Evolutionary conservation across 2,329 filamentous ascomycete genomes (phyloP).

Genomic region (Biscogniauxia sp.): DNA sequence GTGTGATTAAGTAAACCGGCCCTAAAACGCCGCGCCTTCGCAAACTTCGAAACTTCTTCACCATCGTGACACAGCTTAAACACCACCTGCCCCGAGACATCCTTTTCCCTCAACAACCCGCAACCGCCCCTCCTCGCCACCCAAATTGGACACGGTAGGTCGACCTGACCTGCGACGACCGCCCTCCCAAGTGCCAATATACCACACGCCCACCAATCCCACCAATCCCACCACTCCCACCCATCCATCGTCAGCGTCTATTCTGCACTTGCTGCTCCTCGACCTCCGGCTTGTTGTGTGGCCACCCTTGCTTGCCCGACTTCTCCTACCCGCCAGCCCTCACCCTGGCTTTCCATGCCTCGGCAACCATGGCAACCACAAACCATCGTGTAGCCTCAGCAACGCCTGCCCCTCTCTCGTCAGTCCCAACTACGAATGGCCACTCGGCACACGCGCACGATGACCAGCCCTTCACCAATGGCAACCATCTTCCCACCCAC

Average conservation of each 20-base stretch:
- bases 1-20: conserved; percentile 25
- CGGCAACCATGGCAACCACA: conserved; percentile 36
- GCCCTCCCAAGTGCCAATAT: neutral
- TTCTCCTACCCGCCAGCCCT: conserved; percentile 4
- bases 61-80: conserved; percentile 22
- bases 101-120: neutral
- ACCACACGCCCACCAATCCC: neutral
- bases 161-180: neutral
- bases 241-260: neutral
- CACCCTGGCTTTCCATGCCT: conserved; percentile 10
- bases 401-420: conserved; percentile 31
- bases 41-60: conserved; percentile 31
- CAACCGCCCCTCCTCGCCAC: neutral
- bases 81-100: conserved; percentile 2
- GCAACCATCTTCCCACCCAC: conserved; percentile 39
- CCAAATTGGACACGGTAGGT: neutral
- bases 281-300: neutral
- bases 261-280: conserved; percentile 1
- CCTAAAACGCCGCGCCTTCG: conserved; percentile 29
- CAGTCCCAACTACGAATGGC: conserved; percentile 32
- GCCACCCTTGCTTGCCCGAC: neutral
- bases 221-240: conserved; percentile 4
- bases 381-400: conserved; percentile 33
- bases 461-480: conserved; percentile 33
- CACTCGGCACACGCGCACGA: conserved; percentile 35